Evolutionary conservation across 1,284 basidiomycete genomes (phyloP), one percentile per base, ranked within the genome.

Genomic region (Chondrostereum purpureum): DNA sequence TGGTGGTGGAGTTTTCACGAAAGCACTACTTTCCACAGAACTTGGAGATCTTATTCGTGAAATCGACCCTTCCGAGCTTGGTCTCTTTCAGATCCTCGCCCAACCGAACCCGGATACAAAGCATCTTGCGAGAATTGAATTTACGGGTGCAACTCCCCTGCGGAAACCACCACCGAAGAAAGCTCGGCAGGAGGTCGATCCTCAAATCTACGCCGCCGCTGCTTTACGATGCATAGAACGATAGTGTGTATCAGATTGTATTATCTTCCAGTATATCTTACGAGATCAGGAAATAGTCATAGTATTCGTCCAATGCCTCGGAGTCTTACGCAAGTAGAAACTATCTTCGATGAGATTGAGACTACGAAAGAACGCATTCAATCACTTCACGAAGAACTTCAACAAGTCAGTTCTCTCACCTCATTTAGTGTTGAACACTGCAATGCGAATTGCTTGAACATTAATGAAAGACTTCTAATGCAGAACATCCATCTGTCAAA

Each of bases 1-100:
- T 40, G 21, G 16, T 20, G 38, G 42, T 21, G 48, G 50, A 64
- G 75, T 55, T 59, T 80, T 78, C 55, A 76, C 80, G 4, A 65
- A 62, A 43, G 83, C 86, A 2, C 72, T 86, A 11, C 75, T 88
- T 19, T 53, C 70, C 21, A 73, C 77, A 0, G 63, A 72, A 41
- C 72, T 88, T 8, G 78, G 80, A 38, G 80, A 88, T 54, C 77
- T 88, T 49, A 85, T 88, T 48, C 82, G 84, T 54, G 85, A 88
- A 54, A 69, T 81, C 49, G 84, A 88, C 52, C 69, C 80, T 6
- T 77, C 85, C 10, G 86, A 88, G 59, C 69, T 86, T 19, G 84
- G 85, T 21, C 75, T 88, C 14, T 87, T 88, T 62, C 76, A 72
- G 2, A 68, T 86, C 43, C 64, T 72, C 2, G 4, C 21, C 13